Conservation (phyloP, 208 protist species). For the Leishmania martiniquensis region DNA sequence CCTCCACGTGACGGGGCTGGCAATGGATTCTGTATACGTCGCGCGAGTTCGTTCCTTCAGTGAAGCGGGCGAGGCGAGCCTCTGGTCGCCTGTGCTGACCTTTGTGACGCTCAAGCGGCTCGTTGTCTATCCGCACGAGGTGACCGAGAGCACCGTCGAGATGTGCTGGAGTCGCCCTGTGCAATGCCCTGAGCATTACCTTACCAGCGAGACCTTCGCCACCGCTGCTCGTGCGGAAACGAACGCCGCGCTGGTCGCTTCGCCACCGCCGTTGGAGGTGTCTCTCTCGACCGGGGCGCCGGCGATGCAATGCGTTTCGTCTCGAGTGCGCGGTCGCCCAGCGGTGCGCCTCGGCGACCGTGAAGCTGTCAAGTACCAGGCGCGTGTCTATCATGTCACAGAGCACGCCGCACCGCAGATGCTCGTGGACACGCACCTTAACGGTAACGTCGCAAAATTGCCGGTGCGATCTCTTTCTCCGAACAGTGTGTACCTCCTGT, state of each 20-base stretch:
- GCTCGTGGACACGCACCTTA: constrained; percentile 66
- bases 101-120: constrained; percentile 72
- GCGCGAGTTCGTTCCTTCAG: constrained; percentile 69
- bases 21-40: constrained; percentile 63
- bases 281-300: not conserved
- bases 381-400: constrained; percentile 37
- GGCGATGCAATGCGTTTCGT: not conserved
- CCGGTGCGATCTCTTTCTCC: constrained; percentile 53
- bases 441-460: constrained; percentile 43
- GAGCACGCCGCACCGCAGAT: constrained; percentile 27
- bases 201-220: constrained; percentile 1
- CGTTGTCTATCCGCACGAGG: constrained; percentile 54
- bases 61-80: constrained; percentile 43
- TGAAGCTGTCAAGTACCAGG: constrained; percentile 43
- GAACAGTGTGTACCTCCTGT: constrained; percentile 76
- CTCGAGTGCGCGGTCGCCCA: not conserved
- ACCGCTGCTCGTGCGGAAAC: not conserved
- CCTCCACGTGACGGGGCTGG: constrained; percentile 58
- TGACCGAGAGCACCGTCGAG: constrained; percentile 75
- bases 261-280: not conserved
- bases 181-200: constrained; percentile 52
- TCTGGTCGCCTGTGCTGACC: constrained; percentile 70
- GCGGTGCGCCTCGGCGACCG: constrained; percentile 23
- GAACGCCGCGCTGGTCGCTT: not conserved
- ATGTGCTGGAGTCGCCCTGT: constrained; percentile 73